These are phyloP conservation scores for Nyssa sinensis DNA, from an alignment of 148 eudicot species.

Conservation along the genomic window DNA sequence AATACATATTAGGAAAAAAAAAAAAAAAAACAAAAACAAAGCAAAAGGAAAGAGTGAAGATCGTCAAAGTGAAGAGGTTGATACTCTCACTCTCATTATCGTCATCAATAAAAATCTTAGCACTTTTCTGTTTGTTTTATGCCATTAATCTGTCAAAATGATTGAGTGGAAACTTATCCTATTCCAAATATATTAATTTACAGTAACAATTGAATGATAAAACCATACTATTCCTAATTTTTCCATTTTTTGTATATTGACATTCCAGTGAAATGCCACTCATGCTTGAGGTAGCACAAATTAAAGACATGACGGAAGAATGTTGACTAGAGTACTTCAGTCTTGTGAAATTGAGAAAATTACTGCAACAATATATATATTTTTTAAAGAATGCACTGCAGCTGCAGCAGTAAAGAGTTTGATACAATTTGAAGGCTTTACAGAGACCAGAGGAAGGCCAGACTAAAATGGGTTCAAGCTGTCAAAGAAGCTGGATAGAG, in stretches of 20 bases:
- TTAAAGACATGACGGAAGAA: not conserved
- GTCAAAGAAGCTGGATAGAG: not conserved
- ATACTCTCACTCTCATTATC: not conserved
- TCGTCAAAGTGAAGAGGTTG: not conserved
- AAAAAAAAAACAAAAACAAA: not conserved
- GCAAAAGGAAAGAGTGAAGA: not conserved
- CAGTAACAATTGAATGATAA: no score
- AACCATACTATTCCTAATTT: not conserved
- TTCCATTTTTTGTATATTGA: not conserved
- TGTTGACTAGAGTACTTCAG: not conserved
- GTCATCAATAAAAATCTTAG: not conserved
- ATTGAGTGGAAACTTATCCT: not conserved
- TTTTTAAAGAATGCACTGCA: no score
- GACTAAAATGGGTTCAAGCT: not conserved
- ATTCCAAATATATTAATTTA: no score
- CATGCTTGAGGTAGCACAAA: not conserved
- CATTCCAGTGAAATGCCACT: not conserved
- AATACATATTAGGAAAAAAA: slow-evolving; percentile 2
- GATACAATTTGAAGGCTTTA: not conserved
- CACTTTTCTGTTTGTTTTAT: not conserved
- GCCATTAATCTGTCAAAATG: not conserved
- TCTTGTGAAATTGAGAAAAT: no score
- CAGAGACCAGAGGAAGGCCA: not conserved
- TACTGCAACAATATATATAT: no score
- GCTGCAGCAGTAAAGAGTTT: not conserved